Conservation (phyloP, 192 early-diverging fungal genomes). For the Coemansia sp. region DNA sequence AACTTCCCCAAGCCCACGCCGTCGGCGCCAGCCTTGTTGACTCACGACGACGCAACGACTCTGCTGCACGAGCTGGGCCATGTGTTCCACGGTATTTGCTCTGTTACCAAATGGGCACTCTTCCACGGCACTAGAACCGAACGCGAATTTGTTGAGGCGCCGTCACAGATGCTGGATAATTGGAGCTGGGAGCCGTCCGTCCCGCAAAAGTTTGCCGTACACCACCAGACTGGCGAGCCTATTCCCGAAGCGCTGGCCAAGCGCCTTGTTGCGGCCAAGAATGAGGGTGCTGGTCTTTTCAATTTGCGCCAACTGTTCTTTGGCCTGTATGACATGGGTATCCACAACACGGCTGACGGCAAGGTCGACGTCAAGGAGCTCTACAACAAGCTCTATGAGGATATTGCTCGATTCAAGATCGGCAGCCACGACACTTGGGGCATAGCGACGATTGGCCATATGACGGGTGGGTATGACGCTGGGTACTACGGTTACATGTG, state of each 20-base stretch:
- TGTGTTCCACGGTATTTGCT: slow-evolving; percentile 67
- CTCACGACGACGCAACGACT: slow-evolving; percentile 80
- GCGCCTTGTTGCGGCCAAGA: slow-evolving; percentile 69
- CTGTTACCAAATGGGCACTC: slow-evolving; percentile 69
- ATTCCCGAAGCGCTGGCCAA: slow-evolving; percentile 73
- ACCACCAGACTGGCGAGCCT: slow-evolving; percentile 71
- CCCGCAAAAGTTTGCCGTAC: slow-evolving; percentile 61
- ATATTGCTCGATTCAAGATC: slow-evolving; percentile 44
- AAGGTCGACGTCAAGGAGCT: slow-evolving; percentile 43
- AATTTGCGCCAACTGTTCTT: slow-evolving; percentile 80
- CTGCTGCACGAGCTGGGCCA: slow-evolving; percentile 87
- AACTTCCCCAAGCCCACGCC: slow-evolving; percentile 71
- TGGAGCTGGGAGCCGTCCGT: slow-evolving; percentile 70
- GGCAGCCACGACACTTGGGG: slow-evolving; percentile 72
- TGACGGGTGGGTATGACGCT: slow-evolving; percentile 79
- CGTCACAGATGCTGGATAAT: slow-evolving; percentile 90
- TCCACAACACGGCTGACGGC: slow-evolving; percentile 66
- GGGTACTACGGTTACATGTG: slow-evolving; percentile 81
- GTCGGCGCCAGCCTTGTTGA: slow-evolving; percentile 70
- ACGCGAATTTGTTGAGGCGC: slow-evolving; percentile 87
- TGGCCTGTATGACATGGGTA: slow-evolving; percentile 72
- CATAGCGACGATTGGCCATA: slow-evolving; percentile 65
- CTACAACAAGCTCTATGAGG: slow-evolving; percentile 54
- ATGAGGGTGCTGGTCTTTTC: slow-evolving; percentile 72
- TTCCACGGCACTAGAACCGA: slow-evolving; percentile 80